phyloP scores from a whole-genome alignment of 345 rosid genomes.

The Ricinus communis region DNA sequence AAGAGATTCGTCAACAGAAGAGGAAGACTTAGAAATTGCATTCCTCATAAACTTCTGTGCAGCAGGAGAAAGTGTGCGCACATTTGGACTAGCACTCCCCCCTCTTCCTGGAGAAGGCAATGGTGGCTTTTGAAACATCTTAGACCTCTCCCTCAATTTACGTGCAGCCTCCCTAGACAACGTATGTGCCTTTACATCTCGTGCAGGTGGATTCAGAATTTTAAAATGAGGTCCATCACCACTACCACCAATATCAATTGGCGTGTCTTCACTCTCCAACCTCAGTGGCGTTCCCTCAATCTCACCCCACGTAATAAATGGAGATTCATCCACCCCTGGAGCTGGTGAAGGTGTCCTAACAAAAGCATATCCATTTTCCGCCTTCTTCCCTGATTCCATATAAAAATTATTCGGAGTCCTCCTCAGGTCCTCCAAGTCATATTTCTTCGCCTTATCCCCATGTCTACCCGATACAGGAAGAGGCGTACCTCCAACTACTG shows the following conservation, averaged over 20 bases:
- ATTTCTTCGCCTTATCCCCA: constrained; percentile 73
- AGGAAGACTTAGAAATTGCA: constrained; percentile 76
- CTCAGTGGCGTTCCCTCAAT: constrained; percentile 95
- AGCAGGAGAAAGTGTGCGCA: constrained; percentile 80
- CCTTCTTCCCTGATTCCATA: constrained; percentile 67
- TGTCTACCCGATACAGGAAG: constrained; percentile 60
- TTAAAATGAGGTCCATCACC: constrained; percentile 81
- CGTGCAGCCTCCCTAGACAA: constrained; percentile 89
- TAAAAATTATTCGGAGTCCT: constrained; percentile 80
- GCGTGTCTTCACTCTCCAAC: constrained; percentile 86
- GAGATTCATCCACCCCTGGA: constrained; percentile 87
- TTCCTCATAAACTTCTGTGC: constrained; percentile 91
- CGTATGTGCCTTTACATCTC: constrained; percentile 86
- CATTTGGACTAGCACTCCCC: constrained; percentile 95
- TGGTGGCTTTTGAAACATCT: constrained; percentile 86
- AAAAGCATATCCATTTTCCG: constrained; percentile 83
- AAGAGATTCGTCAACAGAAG: constrained; percentile 90
- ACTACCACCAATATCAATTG: constrained; percentile 83
- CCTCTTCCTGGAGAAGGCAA: constrained; percentile 84
- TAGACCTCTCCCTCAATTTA: constrained; percentile 74
- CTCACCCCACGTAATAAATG: constrained; percentile 98
- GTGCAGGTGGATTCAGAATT: constrained; percentile 63
- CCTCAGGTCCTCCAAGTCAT: constrained; percentile 87
- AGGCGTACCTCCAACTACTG: constrained; percentile 73
- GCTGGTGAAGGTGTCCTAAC: constrained; percentile 95